A percentile compares a stretch with the other conserved stretches of the same genome.
Evolutionary conservation across 768 basidiomycete species (phyloP).

Genomic region (Termitomyces sp.): DNA sequence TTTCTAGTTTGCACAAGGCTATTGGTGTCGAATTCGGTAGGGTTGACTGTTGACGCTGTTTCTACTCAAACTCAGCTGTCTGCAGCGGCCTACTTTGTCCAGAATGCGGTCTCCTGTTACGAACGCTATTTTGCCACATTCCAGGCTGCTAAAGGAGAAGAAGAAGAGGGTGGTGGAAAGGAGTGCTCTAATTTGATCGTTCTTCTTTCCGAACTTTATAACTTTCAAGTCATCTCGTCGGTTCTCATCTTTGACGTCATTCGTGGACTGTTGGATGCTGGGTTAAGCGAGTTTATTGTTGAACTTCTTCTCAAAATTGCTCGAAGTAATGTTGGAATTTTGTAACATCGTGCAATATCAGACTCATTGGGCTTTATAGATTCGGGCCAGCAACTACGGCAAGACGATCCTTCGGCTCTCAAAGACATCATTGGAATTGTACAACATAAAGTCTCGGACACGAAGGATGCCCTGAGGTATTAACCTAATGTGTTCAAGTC

Average conservation of each 20-base stretch:
- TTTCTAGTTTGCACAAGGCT: conserved; percentile 74
- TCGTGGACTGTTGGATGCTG: conserved; percentile 57
- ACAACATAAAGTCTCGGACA: conserved; percentile 58
- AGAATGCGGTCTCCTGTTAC: conserved; percentile 62
- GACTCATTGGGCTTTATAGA: conserved; percentile 35
- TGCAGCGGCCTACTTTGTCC: conserved; percentile 78
- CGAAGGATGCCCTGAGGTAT: conserved; percentile 49
- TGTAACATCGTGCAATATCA: not conserved
- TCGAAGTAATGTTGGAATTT: conserved; percentile 42
- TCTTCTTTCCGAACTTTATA: conserved; percentile 89
- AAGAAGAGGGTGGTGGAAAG: conserved; percentile 61
- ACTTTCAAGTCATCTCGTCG: conserved; percentile 90
- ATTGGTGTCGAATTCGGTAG: conserved; percentile 86
- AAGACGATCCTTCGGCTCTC: conserved; percentile 87
- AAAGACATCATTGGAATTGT: conserved; percentile 88
- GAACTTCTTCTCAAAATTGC: conserved; percentile 84
- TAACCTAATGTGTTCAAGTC: not conserved
- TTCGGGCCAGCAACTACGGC: conserved; percentile 86
- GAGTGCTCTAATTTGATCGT: conserved; percentile 86
- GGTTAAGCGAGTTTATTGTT: conserved; percentile 73
- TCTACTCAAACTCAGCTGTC: not conserved
- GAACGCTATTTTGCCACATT: conserved; percentile 45
- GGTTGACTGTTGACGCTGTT: conserved; percentile 13
- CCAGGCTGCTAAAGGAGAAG: conserved; percentile 26
- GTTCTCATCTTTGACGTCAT: conserved; percentile 89